A percentile compares a stretch with the other conserved stretches of the same genome.
phyloP scores from a whole-genome alignment of 2,329 filamentous ascomycete genomes.

The Pseudogymnoascus sp. region DNA sequence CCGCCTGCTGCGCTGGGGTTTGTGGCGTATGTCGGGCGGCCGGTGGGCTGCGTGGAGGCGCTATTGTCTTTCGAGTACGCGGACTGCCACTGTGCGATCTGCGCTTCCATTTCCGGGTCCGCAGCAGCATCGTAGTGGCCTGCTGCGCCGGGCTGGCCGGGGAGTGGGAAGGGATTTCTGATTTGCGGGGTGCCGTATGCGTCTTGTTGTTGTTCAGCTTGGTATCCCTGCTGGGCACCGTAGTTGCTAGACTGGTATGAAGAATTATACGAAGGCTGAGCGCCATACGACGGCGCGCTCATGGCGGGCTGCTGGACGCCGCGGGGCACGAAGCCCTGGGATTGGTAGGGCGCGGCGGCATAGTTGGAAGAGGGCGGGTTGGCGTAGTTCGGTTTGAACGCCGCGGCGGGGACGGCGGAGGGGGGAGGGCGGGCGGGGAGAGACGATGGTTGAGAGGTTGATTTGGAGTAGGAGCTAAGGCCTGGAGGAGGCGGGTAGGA shows the following conservation, averaged over 20 bases:
- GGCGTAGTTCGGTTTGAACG: constrained; percentile 20
- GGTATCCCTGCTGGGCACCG: constrained; percentile 34
- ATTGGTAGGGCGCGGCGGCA: constrained; percentile 27
- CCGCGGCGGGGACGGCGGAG: constrained; percentile 27
- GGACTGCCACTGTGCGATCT: constrained; percentile 92
- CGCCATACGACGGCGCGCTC: constrained; percentile 21
- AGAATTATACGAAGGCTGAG: constrained; percentile 14
- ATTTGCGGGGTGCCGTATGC: constrained; percentile 56
- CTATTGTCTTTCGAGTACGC: constrained; percentile 63
- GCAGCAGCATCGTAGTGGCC: constrained; percentile 35
- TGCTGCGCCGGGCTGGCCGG: constrained; percentile 37
- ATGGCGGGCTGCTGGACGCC: constrained; percentile 37
- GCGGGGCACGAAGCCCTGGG: constrained; percentile 51
- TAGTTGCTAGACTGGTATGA: constrained; percentile 12
- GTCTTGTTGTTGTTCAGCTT: constrained; percentile 32
- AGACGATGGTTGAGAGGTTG: constrained; percentile 39
- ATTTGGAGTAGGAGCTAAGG: constrained; percentile 38
- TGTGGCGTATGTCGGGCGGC: constrained; percentile 24
- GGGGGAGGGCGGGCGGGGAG: constrained; percentile 72
- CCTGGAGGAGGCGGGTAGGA: constrained; percentile 82
- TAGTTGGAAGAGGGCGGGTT: constrained; percentile 11
- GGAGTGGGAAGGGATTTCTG: constrained; percentile 69
- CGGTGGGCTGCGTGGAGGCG: constrained; percentile 23
- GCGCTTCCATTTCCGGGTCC: constrained; percentile 77
- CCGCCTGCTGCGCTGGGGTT: constrained; percentile 31